phyloP scores from a whole-genome alignment of 805 yeast genomes.

The Candida hungchunana region DNA sequence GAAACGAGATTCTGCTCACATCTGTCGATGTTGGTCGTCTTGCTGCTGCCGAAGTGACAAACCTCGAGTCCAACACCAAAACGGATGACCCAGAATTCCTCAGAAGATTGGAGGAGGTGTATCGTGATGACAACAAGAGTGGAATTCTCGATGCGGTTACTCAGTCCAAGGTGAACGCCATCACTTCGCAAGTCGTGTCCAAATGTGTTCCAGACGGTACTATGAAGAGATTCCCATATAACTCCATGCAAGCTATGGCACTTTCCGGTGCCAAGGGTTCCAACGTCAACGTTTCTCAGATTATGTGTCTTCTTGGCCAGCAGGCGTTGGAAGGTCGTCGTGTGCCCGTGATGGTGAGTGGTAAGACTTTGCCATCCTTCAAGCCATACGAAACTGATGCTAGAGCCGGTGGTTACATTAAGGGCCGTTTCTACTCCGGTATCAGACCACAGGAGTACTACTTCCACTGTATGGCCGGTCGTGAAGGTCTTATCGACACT shows the following conservation, averaged over 20 bases:
- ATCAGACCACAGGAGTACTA: constrained; percentile 97
- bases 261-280: constrained; percentile 99
- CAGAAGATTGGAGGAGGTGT: constrained; percentile 87
- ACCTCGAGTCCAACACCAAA: constrained; percentile 50
- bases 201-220: constrained; percentile 96
- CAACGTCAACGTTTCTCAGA: constrained; percentile 96
- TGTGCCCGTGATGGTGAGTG: constrained; percentile 98
- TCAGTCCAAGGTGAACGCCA: constrained; percentile 84
- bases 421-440: constrained; percentile 96
- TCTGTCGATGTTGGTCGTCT: constrained; percentile 80
- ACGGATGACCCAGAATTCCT: constrained; percentile 71
- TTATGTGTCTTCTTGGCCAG: constrained; percentile 98
- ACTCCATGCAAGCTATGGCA: constrained; percentile 99
- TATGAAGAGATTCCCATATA: constrained; percentile 90
- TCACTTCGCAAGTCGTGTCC: constrained; percentile 92
- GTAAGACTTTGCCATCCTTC: constrained; percentile 95
- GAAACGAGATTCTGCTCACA: constrained; percentile 74
- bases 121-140: constrained; percentile 87
- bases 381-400: constrained; percentile 96
- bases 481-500: constrained; percentile 99
- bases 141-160: constrained; percentile 95
- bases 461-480: constrained; percentile 99
- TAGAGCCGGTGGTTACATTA: constrained; percentile 96
- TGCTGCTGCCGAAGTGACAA: constrained; percentile 94
- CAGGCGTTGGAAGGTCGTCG: constrained; percentile 99